These are phyloP conservation scores for Candida andamanensis DNA, from an alignment of 805 yeast genomes.

Conservation along the genomic window DNA sequence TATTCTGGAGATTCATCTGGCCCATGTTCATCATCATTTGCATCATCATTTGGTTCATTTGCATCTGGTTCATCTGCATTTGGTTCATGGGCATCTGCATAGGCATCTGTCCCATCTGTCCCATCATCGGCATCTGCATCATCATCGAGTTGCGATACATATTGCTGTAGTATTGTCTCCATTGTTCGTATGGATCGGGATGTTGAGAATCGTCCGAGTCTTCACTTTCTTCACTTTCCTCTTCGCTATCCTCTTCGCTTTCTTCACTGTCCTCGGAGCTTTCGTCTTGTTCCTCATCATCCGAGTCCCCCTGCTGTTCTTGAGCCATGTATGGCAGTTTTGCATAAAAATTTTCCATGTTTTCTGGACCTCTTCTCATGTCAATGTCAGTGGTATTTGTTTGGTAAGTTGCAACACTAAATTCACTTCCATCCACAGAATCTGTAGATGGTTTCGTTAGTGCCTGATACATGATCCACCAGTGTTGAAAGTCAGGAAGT, in stretches of 20 bases:
- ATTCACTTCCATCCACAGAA: conserved; percentile 27
- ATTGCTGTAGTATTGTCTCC: conserved; percentile 30
- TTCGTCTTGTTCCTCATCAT: conserved; percentile 2
- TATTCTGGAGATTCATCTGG: not conserved
- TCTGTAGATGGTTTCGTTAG: conserved; percentile 1
- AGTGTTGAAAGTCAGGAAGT: too few relatives aligned
- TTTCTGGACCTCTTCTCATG: not conserved
- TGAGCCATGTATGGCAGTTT: not conserved
- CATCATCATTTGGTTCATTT: conserved; percentile 9
- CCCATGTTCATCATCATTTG: conserved; percentile 4
- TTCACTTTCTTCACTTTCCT: conserved; percentile 10
- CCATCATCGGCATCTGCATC: conserved; percentile 7
- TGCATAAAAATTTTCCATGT: not conserved
- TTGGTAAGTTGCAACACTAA: conserved; percentile 21
- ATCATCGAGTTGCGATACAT: conserved; percentile 14
- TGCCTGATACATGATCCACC: not conserved
- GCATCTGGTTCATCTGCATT: conserved; percentile 14
- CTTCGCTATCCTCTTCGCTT: conserved; percentile 8
- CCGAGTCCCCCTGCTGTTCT: conserved; percentile 1
- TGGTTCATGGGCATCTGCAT: conserved; percentile 2
- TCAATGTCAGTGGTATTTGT: conserved; percentile 11
- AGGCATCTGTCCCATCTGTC: conserved; percentile 8
- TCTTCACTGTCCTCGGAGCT: conserved; percentile 6
- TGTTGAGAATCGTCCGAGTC: conserved; percentile 7
- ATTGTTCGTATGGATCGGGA: conserved; percentile 23